phyloP scores from a whole-genome alignment of 2,329 filamentous ascomycete species.

The Orbilia quercus region DNA sequence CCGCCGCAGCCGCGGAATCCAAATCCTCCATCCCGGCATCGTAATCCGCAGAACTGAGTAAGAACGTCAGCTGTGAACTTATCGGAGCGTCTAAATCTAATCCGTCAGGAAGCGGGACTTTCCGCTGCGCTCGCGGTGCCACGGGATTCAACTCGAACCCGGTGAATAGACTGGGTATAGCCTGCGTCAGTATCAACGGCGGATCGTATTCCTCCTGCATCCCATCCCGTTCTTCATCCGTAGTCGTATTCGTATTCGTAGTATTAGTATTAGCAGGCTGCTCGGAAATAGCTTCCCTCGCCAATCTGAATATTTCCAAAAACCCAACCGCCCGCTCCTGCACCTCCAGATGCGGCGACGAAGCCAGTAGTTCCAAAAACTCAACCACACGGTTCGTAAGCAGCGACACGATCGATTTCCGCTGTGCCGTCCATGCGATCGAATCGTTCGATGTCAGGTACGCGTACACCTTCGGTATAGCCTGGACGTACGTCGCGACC shows the following conservation, averaged over 20 bases:
- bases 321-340: constrained; percentile 96
- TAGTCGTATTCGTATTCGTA: constrained; percentile 4
- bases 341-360: constrained; percentile 89
- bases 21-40: constrained; percentile 64
- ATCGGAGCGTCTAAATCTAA: constrained; percentile 85
- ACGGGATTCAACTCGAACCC: constrained; percentile 94
- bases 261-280: constrained; percentile 68
- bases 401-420: constrained; percentile 79
- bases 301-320: constrained; percentile 85
- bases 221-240: constrained; percentile 24
- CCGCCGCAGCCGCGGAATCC: constrained; percentile 62
- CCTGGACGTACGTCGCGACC: constrained; percentile 83
- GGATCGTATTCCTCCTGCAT: constrained; percentile 67
- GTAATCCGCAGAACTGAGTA: constrained; percentile 71
- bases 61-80: constrained; percentile 75
- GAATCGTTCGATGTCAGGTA: constrained; percentile 74
- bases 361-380: constrained; percentile 79
- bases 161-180: constrained; percentile 85
- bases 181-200: constrained; percentile 86
- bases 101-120: constrained; percentile 81
- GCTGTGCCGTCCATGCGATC: constrained; percentile 76
- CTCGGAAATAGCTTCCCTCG: constrained; percentile 79
- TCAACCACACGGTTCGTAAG: constrained; percentile 84
- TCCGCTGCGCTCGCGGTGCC: constrained; percentile 80
- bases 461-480: constrained; percentile 85